These are phyloP conservation scores for Canna indica DNA, from an alignment of 176 grass and related monocot species.

Conservation along the genomic window DNA sequence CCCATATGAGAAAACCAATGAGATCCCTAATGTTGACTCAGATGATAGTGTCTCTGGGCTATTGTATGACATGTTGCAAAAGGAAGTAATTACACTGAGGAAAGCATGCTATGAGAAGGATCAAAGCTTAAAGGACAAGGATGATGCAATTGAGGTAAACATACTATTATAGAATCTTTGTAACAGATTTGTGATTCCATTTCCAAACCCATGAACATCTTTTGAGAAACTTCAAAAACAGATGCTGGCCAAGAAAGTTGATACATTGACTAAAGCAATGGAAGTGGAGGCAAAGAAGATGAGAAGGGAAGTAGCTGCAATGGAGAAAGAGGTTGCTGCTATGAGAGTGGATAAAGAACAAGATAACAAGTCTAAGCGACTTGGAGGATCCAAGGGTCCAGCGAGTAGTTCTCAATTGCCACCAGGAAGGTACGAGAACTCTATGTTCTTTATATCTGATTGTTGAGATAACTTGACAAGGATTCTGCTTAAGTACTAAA, in stretches of 20 bases:
- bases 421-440: slow-evolving; percentile 45
- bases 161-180: neutral
- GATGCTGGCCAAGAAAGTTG: slow-evolving; percentile 94
- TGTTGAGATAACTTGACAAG: neutral
- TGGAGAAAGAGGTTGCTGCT: slow-evolving; percentile 80
- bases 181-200: neutral
- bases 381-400: slow-evolving; percentile 36
- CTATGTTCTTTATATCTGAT: neutral
- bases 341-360: slow-evolving; percentile 76
- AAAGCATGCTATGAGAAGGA: slow-evolving; percentile 85
- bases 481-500: neutral
- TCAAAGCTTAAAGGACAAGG: slow-evolving; percentile 88
- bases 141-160: slow-evolving; percentile 85
- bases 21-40: slow-evolving; percentile 29
- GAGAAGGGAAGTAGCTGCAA: slow-evolving; percentile 65
- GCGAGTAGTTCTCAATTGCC: slow-evolving; percentile 49
- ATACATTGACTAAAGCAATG: slow-evolving; percentile 89
- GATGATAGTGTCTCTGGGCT: slow-evolving; percentile 71
- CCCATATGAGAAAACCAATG: slow-evolving; percentile 43
- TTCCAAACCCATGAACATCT: neutral
- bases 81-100: slow-evolving; percentile 75
- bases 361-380: slow-evolving; percentile 55
- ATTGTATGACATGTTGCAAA: slow-evolving; percentile 90
- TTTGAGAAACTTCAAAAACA: slow-evolving; percentile 25
- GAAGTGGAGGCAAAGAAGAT: slow-evolving; percentile 90